A percentile compares a stretch with the other conserved stretches of the same genome.
These are phyloP conservation scores for Exobasidium rhododendri DNA, from an alignment of 1,284 basidiomycete species.

Conservation along the genomic window DNA sequence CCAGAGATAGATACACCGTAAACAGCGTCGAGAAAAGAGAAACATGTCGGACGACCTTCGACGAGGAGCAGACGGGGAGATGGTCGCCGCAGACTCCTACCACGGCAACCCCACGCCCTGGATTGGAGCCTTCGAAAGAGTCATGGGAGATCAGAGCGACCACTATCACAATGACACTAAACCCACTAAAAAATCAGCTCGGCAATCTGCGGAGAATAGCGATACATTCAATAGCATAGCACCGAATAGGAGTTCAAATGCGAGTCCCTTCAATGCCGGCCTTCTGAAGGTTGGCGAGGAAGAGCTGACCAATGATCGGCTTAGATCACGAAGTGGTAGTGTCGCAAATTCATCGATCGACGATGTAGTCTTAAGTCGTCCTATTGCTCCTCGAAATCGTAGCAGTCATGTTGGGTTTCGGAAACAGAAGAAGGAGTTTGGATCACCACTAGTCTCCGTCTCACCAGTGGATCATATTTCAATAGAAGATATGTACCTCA, in stretches of 20 bases:
- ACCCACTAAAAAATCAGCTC: background rate
- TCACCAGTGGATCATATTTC: background rate
- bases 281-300: background rate
- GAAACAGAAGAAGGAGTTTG: background rate
- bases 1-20: too few relatives aligned
- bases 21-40: too few relatives aligned
- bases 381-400: background rate
- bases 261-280: background rate
- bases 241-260: background rate
- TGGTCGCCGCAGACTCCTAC: background rate
- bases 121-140: constrained; percentile 49
- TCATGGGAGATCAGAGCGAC: constrained; percentile 44
- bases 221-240: background rate
- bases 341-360: background rate
- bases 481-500: constrained; percentile 41
- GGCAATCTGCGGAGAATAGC: background rate
- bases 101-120: constrained; percentile 13
- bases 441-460: constrained; percentile 12
- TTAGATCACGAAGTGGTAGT: background rate
- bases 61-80: background rate
- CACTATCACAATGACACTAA: background rate
- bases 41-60: background rate
- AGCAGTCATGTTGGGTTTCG: background rate
- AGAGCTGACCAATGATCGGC: background rate
- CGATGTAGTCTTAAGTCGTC: background rate